phyloP scores from a whole-genome alignment of 495 filamentous ascomycete species.

The Pyronema domesticum region DNA sequence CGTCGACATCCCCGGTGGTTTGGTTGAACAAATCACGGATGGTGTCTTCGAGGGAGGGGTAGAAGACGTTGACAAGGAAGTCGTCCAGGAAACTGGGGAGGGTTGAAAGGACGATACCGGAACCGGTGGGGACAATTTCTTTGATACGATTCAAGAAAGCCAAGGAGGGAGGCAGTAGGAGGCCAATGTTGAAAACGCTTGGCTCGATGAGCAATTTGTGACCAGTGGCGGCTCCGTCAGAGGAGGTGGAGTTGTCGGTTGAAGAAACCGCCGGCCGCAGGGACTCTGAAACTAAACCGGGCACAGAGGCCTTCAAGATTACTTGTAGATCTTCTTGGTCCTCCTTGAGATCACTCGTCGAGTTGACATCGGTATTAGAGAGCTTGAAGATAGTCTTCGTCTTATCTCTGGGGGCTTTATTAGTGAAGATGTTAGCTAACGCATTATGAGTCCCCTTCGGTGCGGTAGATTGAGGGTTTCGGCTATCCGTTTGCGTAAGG shows the following conservation, averaged over 20 bases:
- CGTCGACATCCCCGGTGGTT: slow-evolving; percentile 64
- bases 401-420: slow-evolving; percentile 44
- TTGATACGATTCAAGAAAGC: slow-evolving; percentile 82
- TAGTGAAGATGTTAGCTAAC: slow-evolving; percentile 39
- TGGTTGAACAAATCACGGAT: slow-evolving; percentile 71
- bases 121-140: slow-evolving; percentile 58
- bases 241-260: slow-evolving; percentile 28
- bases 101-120: slow-evolving; percentile 71
- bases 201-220: slow-evolving; percentile 86
- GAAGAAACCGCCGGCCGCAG: slow-evolving; percentile 32
- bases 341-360: slow-evolving; percentile 44
- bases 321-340: slow-evolving; percentile 81
- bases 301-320: slow-evolving; percentile 79
- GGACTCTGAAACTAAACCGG: slow-evolving; percentile 71
- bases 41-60: slow-evolving; percentile 89
- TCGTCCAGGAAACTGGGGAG: slow-evolving; percentile 94
- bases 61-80: slow-evolving; percentile 94
- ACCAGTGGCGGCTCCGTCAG: slow-evolving; percentile 44
- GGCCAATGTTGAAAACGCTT: slow-evolving; percentile 93
- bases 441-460: slow-evolving; percentile 31
- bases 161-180: slow-evolving; percentile 82
- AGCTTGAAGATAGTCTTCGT: slow-evolving; percentile 78
- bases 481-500: slow-evolving; percentile 76
- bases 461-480: slow-evolving; percentile 27
- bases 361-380: slow-evolving; percentile 60